Evolutionary conservation across 1,139 yeast species (phyloP), one percentile per base, ranked within the genome.

Genomic region (Meyerozyma sp.): DNA sequence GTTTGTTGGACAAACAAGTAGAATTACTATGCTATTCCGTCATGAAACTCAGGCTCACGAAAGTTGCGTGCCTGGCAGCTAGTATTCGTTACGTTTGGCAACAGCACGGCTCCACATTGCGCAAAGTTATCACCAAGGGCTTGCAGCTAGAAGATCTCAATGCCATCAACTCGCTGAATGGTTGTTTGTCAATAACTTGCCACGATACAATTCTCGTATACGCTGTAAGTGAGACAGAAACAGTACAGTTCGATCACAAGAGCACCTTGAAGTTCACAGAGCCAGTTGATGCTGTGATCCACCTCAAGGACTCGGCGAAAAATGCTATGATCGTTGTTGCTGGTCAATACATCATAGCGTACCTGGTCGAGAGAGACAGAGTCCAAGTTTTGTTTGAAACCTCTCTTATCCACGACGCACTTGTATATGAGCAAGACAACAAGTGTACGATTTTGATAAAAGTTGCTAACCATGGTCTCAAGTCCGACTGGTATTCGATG

Each of bases 261-360:
- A 8, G 18, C 16, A 13, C 16, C 4, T 13, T 30, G 20, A 30
- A 13, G 9, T 30, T 30, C 9, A 16, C 16, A 13, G 20, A 13
- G 16, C 16, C 34, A 9, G 6, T 30, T n/a, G 37, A 34, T 34
- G 9, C 37, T 6, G 26, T 21, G 13, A 10, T 11, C 37, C 37
- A 34, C 16, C 27, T 20, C 13, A 10, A 21, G 16, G 11, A 13
- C 5, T 21, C 37, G 5, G 14, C 23, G 25, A 8, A 27, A 34
- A 13, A 39, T 34, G 39, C 21, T 25, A 27, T 26, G 23, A 14
- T 37, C 10, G 32, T 25, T 32, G 34, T 40, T 36, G 35, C 27
- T 4, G 16, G 43, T 40, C 13, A 42, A 40, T 13, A 39, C 40
- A 39, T 36, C 26, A 42, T 40, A 34, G 40, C 26, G 32, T 13